Conservation (phyloP, 305 asterid genomes). For the Plantago coronopus region DNA sequence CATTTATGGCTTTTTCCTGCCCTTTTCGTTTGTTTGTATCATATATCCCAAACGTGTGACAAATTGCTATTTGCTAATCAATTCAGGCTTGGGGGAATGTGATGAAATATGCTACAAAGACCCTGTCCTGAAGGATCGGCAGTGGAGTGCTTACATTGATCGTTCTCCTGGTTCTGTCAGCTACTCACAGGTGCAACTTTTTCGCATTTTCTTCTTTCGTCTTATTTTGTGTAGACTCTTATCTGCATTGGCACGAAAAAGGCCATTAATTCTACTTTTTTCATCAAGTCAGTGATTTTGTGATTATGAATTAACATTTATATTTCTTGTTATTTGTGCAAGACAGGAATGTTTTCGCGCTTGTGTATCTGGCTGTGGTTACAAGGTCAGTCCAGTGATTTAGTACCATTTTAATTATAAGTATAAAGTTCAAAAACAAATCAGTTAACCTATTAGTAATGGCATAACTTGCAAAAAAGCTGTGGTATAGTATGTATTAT, state of each 20-base stretch:
- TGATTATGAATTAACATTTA: not conserved
- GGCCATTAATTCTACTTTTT: not conserved
- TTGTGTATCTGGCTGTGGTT: slow-evolving; percentile 73
- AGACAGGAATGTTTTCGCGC: slow-evolving; percentile 74
- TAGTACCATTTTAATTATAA: not conserved
- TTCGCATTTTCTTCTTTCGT: slow-evolving; percentile 3
- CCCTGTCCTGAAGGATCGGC: slow-evolving; percentile 72
- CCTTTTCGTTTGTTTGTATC: not conserved
- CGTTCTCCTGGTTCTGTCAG: slow-evolving; percentile 79
- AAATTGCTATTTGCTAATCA: not conserved
- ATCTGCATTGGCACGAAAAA: slow-evolving; percentile 3
- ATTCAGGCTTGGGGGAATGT: slow-evolving; percentile 61
- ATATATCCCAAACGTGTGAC: slow-evolving; percentile 1
- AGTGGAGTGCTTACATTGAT: slow-evolving; percentile 82
- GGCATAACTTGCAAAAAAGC: not conserved
- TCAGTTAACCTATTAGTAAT: not conserved
- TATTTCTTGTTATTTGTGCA: slow-evolving; percentile 20
- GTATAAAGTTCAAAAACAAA: not conserved
- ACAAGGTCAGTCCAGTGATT: slow-evolving; percentile 55
- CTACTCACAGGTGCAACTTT: slow-evolving; percentile 56
- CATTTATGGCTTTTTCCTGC: not conserved
- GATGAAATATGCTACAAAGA: slow-evolving; percentile 81
- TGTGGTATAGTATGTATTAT: no score
- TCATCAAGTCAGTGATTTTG: not conserved
- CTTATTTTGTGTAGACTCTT: not conserved